Conservation (phyloP, 495 filamentous ascomycete species). For the Chaetomium tenue region DNA sequence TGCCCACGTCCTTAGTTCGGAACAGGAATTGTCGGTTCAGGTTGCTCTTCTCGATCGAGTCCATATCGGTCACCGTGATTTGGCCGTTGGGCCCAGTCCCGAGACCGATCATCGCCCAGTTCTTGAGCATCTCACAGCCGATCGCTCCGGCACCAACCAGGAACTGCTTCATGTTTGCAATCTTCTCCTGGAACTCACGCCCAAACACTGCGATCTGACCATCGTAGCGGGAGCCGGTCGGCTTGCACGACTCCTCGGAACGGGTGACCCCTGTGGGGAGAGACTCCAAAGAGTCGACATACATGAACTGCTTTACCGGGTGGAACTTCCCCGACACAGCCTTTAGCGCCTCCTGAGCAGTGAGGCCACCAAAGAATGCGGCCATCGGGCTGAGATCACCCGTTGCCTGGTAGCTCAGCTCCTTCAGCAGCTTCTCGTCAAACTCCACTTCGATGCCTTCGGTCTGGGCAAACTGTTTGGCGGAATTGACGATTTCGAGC, state of each 20-base stretch:
- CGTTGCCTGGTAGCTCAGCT: slow-evolving; percentile 92
- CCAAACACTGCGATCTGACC: slow-evolving; percentile 97
- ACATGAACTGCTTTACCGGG: slow-evolving; percentile 88
- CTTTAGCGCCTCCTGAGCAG: slow-evolving; percentile 95
- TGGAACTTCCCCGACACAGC: slow-evolving; percentile 97
- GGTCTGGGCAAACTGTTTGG: slow-evolving; percentile 66
- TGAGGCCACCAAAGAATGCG: slow-evolving; percentile 91
- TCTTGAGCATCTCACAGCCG: slow-evolving; percentile 98
- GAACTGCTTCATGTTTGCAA: slow-evolving; percentile 85
- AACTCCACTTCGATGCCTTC: slow-evolving; percentile 73
- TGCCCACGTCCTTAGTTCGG: slow-evolving; percentile 88
- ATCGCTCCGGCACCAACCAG: slow-evolving; percentile 96
- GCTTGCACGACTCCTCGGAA: slow-evolving; percentile 84
- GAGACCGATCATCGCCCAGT: slow-evolving; percentile 98
- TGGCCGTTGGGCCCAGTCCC: slow-evolving; percentile 84
- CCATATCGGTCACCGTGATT: slow-evolving; percentile 94
- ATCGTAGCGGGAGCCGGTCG: slow-evolving; percentile 80
- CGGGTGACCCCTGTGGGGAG: slow-evolving; percentile 70
- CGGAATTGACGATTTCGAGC: slow-evolving; percentile 66
- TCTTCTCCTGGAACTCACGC: slow-evolving; percentile 87
- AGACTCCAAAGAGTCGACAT: slow-evolving; percentile 96
- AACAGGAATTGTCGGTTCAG: slow-evolving; percentile 98
- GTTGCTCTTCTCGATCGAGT: slow-evolving; percentile 98
- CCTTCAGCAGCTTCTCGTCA: slow-evolving; percentile 87
- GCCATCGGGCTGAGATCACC: slow-evolving; percentile 91